These are phyloP conservation scores for Blastobotrys arbuscula DNA, from an alignment of 1,139 yeast genomes.

Conservation along the genomic window DNA sequence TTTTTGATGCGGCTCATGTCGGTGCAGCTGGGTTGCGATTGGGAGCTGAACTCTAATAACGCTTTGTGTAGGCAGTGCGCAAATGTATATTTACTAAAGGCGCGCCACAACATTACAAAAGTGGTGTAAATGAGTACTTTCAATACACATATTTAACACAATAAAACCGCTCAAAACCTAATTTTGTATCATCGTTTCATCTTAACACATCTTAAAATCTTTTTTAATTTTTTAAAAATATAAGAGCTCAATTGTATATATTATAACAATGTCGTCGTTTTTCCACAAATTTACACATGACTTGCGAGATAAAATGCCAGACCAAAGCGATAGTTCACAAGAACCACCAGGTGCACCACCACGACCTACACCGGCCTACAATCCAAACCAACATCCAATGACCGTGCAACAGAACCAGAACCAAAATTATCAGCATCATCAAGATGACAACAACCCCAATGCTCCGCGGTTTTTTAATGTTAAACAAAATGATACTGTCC, in stretches of 20 bases:
- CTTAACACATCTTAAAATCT: neutral
- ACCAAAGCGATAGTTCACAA: neutral
- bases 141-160: too few relatives aligned
- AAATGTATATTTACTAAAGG: too few relatives aligned
- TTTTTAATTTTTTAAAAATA: neutral
- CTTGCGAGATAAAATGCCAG: neutral
- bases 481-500: conserved; percentile 24
- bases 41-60: too few relatives aligned
- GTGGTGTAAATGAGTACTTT: too few relatives aligned
- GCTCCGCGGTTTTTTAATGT: conserved; percentile 25
- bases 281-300: neutral
- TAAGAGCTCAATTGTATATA: neutral
- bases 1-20: too few relatives aligned
- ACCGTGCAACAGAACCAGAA: neutral
- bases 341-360: neutral
- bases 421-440: neutral
- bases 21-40: too few relatives aligned
- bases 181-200: neutral
- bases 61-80: too few relatives aligned
- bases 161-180: neutral
- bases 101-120: too few relatives aligned
- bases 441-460: conserved; percentile 6
- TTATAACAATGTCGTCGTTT: neutral
- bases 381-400: neutral
- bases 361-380: neutral